Percentiles rank a stretch among this genome's conserved stretches.
phyloP scores from a whole-genome alignment of 768 basidiomycete genomes.

The Panellus pusillus region DNA sequence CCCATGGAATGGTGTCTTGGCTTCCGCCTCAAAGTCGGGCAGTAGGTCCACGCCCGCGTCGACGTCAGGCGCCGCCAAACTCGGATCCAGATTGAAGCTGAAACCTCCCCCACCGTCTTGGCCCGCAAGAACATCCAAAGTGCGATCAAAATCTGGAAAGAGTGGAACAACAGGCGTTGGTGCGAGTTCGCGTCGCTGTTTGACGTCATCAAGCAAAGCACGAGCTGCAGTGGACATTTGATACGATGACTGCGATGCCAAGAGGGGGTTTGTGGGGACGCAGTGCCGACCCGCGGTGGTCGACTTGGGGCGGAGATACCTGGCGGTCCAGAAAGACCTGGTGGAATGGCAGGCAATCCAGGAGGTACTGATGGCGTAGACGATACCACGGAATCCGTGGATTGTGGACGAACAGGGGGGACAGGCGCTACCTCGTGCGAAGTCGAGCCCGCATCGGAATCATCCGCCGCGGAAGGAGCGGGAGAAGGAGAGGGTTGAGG shows the following conservation, averaged over 20 bases:
- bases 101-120: conserved; percentile 66
- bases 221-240: conserved; percentile 87
- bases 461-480: conserved; percentile 47
- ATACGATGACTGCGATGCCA: conserved; percentile 65
- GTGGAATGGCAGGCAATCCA: conserved; percentile 40
- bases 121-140: conserved; percentile 67
- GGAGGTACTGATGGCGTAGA: conserved; percentile 35
- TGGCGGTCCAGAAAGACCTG: conserved; percentile 47
- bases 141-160: conserved; percentile 90
- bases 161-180: conserved; percentile 51
- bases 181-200: conserved; percentile 65
- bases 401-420: conserved; percentile 41
- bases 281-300: conserved; percentile 47
- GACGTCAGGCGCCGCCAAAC: conserved; percentile 53
- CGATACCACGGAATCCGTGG: conserved; percentile 37
- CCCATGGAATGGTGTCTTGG: conserved; percentile 60
- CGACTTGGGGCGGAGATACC: conserved; percentile 62
- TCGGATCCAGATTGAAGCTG: conserved; percentile 85
- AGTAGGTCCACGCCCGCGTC: conserved; percentile 38
- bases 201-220: conserved; percentile 82
- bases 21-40: conserved; percentile 52
- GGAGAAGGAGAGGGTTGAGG: conserved; percentile 40
- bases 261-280: conserved; percentile 49
- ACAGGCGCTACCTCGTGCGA: conserved; percentile 43
- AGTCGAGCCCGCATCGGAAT: conserved; percentile 50